Base-by-base conservation (phyloP, 345 rosid species). In the Linum lewisii region DNA sequence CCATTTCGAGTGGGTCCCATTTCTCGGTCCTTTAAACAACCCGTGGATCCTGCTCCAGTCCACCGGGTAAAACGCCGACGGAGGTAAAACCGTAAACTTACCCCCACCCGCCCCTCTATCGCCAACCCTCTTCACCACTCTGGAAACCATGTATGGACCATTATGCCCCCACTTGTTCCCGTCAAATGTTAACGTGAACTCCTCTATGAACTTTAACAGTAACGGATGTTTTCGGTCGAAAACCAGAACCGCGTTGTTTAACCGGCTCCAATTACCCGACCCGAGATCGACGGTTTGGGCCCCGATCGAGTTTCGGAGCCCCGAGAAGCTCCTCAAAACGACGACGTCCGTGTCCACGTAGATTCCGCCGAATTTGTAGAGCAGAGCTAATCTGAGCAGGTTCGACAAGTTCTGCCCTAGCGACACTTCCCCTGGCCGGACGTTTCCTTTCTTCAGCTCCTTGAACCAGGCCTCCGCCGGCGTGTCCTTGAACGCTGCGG, bases 141-240 rank as follows among this genome's bases (percentile, higher is more conserved):
- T 76, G 0, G 97, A 93, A 21, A 89, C 95, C 51, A 93, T 64
- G 62, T 93, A 89, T 1, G 94, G 99, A 59, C 99, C 99, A 55
- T 93, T 93, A 56, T 93, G 94, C 4, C 99, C 99, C 99, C 99
- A 93, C 69, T 81, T 93, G 75, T 77, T 86, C 16, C 97, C 97
- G 71, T 93, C 75, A 54, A 93, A 93, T 8, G 91, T 85, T 62
- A 72, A 79, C 0, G 95, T 79, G 67, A 87, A 93, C 69, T 93
- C 95, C 66, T 87, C 67, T 20, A 93, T 87, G 77, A 89, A 93
- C 51, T 74, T 81, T 74, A 65, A 68, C 49, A 93, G 73, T 38
- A 93, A 66, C 6, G 94, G 90, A 55, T 93, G 99, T 14, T 78
- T 76, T 74, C 84, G 83, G 32, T 89, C 97, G 56, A 89, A 89